Evolutionary conservation across 2,329 filamentous ascomycete species (phyloP).

Genomic region (Fusarium denticulatum): DNA sequence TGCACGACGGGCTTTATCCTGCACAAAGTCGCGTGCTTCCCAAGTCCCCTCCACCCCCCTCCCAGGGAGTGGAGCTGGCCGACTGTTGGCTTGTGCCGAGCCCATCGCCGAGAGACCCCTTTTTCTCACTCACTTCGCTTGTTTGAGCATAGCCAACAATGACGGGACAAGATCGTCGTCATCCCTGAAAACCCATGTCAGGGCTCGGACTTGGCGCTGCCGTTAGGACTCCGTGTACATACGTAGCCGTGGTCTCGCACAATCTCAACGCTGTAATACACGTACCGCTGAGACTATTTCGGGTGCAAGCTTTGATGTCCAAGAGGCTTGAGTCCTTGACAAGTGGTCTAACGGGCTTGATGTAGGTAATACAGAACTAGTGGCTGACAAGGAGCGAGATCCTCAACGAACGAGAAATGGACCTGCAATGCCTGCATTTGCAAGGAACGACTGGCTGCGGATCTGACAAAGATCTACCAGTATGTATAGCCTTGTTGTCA

Average conservation of each 20-base stretch:
- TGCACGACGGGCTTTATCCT: constrained; percentile 32
- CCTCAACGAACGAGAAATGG: constrained; percentile 5
- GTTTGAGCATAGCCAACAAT: constrained; percentile 21
- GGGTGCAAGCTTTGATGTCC: constrained; percentile 20
- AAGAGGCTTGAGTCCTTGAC: constrained; percentile 20
- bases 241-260: constrained; percentile 1
- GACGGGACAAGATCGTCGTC: constrained; percentile 32
- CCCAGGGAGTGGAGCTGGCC: constrained; percentile 22
- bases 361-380: constrained; percentile 16
- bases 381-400: constrained; percentile 24
- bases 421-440: constrained; percentile 13
- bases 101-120: constrained; percentile 36
- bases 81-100: constrained; percentile 32
- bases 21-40: constrained; percentile 40
- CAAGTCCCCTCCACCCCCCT: neutral
- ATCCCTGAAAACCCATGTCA: constrained; percentile 24
- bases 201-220: constrained; percentile 21
- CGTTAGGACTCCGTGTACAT: constrained; percentile 1
- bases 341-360: constrained; percentile 15
- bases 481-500: constrained; percentile 4
- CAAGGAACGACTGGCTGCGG: constrained; percentile 23
- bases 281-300: constrained; percentile 31
- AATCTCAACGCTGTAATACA: constrained; percentile 4
- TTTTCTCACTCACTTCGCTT: constrained; percentile 36
- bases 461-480: constrained; percentile 38